phyloP scores from a whole-genome alignment of 345 rosid species.

The Cardamine chenopodiifolia region DNA sequence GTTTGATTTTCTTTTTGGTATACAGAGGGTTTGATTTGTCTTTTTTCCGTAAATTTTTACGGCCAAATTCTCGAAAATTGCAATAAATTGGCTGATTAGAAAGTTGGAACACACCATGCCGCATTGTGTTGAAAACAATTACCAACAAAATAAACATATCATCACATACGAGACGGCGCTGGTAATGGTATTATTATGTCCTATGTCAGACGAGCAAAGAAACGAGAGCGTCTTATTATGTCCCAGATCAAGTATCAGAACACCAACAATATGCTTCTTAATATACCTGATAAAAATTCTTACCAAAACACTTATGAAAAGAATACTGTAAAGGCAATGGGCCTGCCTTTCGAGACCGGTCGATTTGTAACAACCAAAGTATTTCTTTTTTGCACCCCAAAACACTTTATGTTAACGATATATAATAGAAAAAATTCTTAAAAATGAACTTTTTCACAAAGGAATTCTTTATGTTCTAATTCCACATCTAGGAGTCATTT shows the following conservation, averaged over 20 bases:
- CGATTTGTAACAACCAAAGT: background rate
- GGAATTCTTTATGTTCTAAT: too few relatives aligned
- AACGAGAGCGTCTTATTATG: background rate
- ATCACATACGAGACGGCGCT: background rate
- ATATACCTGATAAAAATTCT: background rate
- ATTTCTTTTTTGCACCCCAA: background rate
- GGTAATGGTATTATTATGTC: background rate
- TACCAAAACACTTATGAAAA: background rate
- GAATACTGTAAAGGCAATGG: too few relatives aligned
- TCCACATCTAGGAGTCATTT: too few relatives aligned
- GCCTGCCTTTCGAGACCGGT: too few relatives aligned
- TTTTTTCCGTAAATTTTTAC: background rate
- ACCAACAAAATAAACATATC: background rate
- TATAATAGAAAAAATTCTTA: too few relatives aligned
- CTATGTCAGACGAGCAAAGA: background rate
- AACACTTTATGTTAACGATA: background rate
- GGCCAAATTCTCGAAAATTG: background rate
- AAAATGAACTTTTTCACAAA: too few relatives aligned
- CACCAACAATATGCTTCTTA: background rate
- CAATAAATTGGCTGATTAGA: background rate
- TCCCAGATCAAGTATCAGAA: background rate
- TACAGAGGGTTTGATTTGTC: conserved; percentile 20
- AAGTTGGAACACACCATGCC: conserved; percentile 12
- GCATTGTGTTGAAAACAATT: background rate
- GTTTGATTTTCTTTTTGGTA: conserved; percentile 14